Percentiles rank a stretch among this genome's conserved stretches.
These are phyloP conservation scores for Mucor indicus DNA, from an alignment of 371 early-diverging fungal species.

Conservation along the genomic window DNA sequence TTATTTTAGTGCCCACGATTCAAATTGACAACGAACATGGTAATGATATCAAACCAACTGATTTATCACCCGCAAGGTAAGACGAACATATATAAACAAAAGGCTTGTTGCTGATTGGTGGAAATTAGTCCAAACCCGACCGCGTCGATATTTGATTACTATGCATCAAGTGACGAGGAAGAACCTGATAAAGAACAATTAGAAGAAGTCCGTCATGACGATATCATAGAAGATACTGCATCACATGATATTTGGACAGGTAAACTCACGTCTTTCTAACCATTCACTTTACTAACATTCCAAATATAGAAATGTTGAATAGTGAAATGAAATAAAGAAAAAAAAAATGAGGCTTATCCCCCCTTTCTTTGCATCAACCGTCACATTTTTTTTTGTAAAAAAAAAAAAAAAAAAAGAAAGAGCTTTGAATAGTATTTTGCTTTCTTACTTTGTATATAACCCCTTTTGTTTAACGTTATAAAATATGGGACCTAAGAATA, in stretches of 20 bases:
- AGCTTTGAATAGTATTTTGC: no score
- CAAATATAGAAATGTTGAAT: slow-evolving; percentile 18
- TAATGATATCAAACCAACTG: slow-evolving; percentile 4
- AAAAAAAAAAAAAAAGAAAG: neutral
- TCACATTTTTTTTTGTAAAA: neutral
- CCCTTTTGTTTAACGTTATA: neutral
- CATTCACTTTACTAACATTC: neutral
- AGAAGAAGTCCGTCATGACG: slow-evolving; percentile 1
- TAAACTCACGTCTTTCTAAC: no score
- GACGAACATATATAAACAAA: neutral
- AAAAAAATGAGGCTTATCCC: neutral
- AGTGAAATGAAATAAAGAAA: slow-evolving; percentile 2
- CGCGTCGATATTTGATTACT: slow-evolving; percentile 9
- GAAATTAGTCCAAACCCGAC: neutral
- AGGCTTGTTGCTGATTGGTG: neutral
- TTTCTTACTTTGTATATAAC: no score
- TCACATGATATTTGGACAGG: slow-evolving; percentile 25
- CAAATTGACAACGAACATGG: slow-evolving; percentile 16
- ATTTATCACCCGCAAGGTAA: neutral
- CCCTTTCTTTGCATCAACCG: neutral
- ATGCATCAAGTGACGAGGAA: slow-evolving; percentile 9
- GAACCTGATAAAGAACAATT: slow-evolving; percentile 3
- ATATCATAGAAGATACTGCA: slow-evolving; percentile 8
- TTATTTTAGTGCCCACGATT: slow-evolving; percentile 28
- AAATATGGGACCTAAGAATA: neutral